Conservation (phyloP, 306 rosid genomes). For the Hippophae rhamnoides region DNA sequence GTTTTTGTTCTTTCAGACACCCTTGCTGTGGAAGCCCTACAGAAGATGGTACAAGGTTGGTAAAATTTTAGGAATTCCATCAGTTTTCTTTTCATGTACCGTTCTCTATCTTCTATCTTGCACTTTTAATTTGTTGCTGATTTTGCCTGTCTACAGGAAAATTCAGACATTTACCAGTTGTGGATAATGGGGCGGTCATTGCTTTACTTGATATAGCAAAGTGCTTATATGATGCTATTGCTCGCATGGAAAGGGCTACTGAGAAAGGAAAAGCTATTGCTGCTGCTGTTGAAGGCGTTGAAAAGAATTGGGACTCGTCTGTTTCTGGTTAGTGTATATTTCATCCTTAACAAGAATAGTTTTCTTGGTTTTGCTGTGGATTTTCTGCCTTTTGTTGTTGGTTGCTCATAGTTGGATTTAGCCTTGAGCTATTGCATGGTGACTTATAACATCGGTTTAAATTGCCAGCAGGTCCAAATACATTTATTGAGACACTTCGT, state of each 20-base stretch:
- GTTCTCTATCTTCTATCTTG: background rate
- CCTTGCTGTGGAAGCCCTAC: slow-evolving; percentile 98
- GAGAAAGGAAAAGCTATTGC: slow-evolving; percentile 99
- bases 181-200: slow-evolving; percentile 93
- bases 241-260: slow-evolving; percentile 89
- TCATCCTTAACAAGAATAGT: background rate
- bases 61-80: slow-evolving; percentile 7
- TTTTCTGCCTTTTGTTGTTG: no score
- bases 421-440: no score
- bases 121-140: slow-evolving; percentile 14
- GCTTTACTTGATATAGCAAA: slow-evolving; percentile 96
- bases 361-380: no score
- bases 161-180: slow-evolving; percentile 96
- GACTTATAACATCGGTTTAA: background rate
- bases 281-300: slow-evolving; percentile 98
- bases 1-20: slow-evolving; percentile 84
- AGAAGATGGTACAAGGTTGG: slow-evolving; percentile 99
- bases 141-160: slow-evolving; percentile 49
- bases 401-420: no score
- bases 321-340: slow-evolving; percentile 57
- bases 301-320: slow-evolving; percentile 75
- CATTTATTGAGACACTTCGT: slow-evolving; percentile 72
- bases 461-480: slow-evolving; percentile 76
- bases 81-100: slow-evolving; percentile 1
- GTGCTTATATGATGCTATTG: slow-evolving; percentile 95